Conservation (phyloP, 225 moss, liverwort and hornwort genomes). For the Pseudisothecium myosuroides region DNA sequence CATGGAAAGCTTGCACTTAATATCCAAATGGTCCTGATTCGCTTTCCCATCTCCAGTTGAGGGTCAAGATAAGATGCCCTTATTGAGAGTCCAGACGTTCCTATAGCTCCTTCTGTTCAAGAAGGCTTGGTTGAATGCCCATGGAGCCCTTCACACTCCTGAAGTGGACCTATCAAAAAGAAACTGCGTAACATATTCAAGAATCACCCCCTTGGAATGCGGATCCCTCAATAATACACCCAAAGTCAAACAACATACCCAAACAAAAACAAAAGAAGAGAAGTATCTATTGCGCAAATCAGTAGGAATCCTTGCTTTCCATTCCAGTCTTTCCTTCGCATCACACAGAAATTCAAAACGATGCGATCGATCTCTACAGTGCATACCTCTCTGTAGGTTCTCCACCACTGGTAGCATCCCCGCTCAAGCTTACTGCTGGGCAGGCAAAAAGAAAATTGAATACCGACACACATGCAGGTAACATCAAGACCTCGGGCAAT, state of each 20-base stretch:
- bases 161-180: not conserved
- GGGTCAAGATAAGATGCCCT: not conserved
- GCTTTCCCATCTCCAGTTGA: not conserved
- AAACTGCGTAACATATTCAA: not conserved
- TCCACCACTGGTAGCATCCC: conserved; percentile 21
- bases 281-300: not conserved
- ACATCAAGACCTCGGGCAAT: not conserved
- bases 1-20: not conserved
- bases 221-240: not conserved
- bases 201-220: not conserved
- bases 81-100: not conserved
- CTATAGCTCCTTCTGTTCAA: not conserved
- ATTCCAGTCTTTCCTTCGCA: not conserved
- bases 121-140: not conserved
- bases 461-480: not conserved
- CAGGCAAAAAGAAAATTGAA: not conserved
- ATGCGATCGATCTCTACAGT: not conserved
- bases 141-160: no score
- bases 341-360: not conserved
- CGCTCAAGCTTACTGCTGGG: conserved; percentile 27
- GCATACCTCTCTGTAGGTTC: conserved; percentile 20
- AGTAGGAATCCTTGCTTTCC: not conserved
- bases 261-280: not conserved
- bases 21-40: not conserved
- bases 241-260: not conserved